These are phyloP conservation scores for Tylopilus felleus DNA, from an alignment of 768 basidiomycete species.

Conservation along the genomic window DNA sequence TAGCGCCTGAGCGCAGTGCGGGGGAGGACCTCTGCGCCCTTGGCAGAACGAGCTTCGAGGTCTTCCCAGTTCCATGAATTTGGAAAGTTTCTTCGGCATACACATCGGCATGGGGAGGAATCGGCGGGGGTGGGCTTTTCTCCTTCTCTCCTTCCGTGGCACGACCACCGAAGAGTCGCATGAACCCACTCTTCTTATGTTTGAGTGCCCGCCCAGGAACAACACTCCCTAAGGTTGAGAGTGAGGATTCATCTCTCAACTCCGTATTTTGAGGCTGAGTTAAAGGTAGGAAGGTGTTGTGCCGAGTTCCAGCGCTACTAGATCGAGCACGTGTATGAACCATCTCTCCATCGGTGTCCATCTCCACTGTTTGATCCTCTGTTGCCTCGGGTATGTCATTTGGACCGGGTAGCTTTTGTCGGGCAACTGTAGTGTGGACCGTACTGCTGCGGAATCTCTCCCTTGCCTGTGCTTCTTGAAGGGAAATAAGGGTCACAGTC, in stretches of 20 bases:
- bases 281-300: conserved; percentile 39
- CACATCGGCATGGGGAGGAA: conserved; percentile 47
- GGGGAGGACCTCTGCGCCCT: conserved; percentile 42
- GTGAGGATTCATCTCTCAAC: conserved; percentile 38
- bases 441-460: conserved; percentile 58
- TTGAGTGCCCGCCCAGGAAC: conserved; percentile 49
- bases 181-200: conserved; percentile 79
- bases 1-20: conserved; percentile 21
- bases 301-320: conserved; percentile 56
- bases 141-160: conserved; percentile 33
- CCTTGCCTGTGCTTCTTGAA: conserved; percentile 73
- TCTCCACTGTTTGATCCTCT: conserved; percentile 23
- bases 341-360: conserved; percentile 19
- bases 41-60: conserved; percentile 26
- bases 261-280: conserved; percentile 39
- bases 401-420: conserved; percentile 25
- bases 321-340: conserved; percentile 51
- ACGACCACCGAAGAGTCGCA: conserved; percentile 68
- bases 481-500: conserved; percentile 64
- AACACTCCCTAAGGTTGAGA: conserved; percentile 8
- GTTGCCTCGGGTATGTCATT: conserved; percentile 27
- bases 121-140: conserved; percentile 47
- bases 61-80: conserved; percentile 28
- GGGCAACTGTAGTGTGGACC: conserved; percentile 28
- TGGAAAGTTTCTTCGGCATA: conserved; percentile 27